Conservation (phyloP, 2,329 filamentous ascomycete genomes). For the Diaporthe humulicola region DNA sequence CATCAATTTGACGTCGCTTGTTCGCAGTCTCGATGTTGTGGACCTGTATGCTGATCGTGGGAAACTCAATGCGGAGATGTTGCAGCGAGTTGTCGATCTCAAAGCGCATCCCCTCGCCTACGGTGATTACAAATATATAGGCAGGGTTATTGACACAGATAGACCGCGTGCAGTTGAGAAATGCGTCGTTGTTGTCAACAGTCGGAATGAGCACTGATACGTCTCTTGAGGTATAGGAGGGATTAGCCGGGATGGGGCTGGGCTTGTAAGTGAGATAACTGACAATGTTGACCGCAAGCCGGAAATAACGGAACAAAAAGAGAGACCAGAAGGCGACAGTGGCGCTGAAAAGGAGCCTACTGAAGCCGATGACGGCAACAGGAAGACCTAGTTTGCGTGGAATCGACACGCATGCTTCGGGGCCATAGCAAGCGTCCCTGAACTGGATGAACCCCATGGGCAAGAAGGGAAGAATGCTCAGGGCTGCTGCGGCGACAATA, state of each 20-base stretch:
- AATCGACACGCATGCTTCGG: not conserved
- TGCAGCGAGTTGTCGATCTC: not conserved
- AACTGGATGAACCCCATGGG: not conserved
- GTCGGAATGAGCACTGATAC: not conserved
- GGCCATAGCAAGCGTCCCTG: not conserved
- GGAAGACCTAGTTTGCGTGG: not conserved
- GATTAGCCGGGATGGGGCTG: not conserved
- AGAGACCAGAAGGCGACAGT: slow-evolving; percentile 1
- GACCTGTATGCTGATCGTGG: not conserved
- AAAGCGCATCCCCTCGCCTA: not conserved
- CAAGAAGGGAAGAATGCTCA: not conserved
- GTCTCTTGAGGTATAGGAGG: not conserved
- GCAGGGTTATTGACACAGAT: not conserved
- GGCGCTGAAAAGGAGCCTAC: not conserved
- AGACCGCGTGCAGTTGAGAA: not conserved
- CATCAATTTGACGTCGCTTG: not conserved
- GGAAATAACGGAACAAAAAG: not conserved
- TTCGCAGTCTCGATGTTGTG: not conserved
- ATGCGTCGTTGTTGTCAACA: not conserved
- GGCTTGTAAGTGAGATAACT: not conserved
- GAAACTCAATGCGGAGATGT: not conserved
- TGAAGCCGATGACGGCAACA: not conserved
- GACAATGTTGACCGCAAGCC: slow-evolving; percentile 4
- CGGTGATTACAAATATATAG: not conserved
- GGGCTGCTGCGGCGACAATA: not conserved